A percentile compares a stretch with the other conserved stretches of the same genome.
Evolutionary conservation across 805 yeast genomes (phyloP).

Genomic region (Jamesozyma hellenica): DNA sequence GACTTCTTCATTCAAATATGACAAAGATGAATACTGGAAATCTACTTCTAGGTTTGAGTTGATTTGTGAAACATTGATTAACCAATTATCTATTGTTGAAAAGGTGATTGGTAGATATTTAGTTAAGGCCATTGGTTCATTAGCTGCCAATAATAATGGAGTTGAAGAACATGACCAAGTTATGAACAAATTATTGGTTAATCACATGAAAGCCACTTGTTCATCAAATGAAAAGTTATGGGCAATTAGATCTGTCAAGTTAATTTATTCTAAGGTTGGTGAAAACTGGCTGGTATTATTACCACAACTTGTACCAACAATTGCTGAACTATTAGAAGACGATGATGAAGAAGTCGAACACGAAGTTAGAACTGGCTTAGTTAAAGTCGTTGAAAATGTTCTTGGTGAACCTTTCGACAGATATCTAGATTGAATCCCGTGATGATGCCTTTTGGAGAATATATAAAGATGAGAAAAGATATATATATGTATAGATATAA

Average conservation of each 20-base stretch:
- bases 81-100: constrained; percentile 60
- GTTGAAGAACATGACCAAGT: constrained; percentile 65
- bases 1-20: constrained; percentile 73
- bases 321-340: constrained; percentile 91
- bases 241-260: constrained; percentile 71
- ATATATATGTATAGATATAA: too few relatives aligned
- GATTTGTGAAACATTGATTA: constrained; percentile 50
- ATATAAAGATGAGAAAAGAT: too few relatives aligned
- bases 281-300: constrained; percentile 86
- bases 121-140: constrained; percentile 67
- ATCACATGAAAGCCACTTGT: constrained; percentile 58
- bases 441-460: too few relatives aligned
- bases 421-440: constrained; percentile 45
- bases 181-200: constrained; percentile 52
- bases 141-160: constrained; percentile 61
- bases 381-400: constrained; percentile 82
- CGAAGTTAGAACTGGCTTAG: constrained; percentile 84
- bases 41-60: constrained; percentile 74
- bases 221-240: constrained; percentile 55
- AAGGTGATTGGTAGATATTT: constrained; percentile 68
- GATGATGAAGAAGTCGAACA: constrained; percentile 88
- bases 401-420: constrained; percentile 91
- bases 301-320: constrained; percentile 90
- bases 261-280: constrained; percentile 81
- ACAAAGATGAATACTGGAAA: constrained; percentile 93